Evolutionary conservation across 1,139 yeast genomes (phyloP).

Genomic region (Fermentozyma sake): DNA sequence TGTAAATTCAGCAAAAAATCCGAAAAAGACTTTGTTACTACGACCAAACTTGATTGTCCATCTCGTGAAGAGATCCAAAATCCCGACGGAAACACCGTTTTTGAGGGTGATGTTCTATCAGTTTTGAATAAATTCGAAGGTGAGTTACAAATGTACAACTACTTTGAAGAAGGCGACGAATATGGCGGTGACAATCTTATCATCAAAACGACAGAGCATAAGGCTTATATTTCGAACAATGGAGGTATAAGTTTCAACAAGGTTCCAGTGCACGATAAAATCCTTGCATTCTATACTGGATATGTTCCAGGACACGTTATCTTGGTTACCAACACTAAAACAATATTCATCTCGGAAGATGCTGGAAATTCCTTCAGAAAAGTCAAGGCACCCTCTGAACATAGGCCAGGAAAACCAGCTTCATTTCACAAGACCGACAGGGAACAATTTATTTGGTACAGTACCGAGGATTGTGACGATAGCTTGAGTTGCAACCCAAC

Average conservation of each 20-base stretch:
- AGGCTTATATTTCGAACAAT: slow-evolving; percentile 65
- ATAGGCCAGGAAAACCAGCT: slow-evolving; percentile 12
- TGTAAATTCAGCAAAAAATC: slow-evolving; percentile 35
- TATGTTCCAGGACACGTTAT: slow-evolving; percentile 61
- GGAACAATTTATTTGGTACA: slow-evolving; percentile 66
- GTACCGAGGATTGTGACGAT: slow-evolving; percentile 54
- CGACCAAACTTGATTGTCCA: slow-evolving; percentile 26
- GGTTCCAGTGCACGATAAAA: slow-evolving; percentile 43
- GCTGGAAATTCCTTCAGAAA: slow-evolving; percentile 58
- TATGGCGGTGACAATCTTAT: slow-evolving; percentile 68
- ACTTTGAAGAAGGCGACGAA: slow-evolving; percentile 41
- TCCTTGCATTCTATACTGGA: slow-evolving; percentile 57
- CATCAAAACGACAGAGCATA: slow-evolving; percentile 48
- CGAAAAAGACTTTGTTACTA: slow-evolving; percentile 20
- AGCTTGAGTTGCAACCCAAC: slow-evolving; percentile 43
- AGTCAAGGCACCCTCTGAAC: slow-evolving; percentile 50
- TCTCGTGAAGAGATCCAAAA: too few relatives aligned
- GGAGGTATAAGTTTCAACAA: slow-evolving; percentile 65
- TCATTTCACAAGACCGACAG: slow-evolving; percentile 56
- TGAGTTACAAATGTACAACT: slow-evolving; percentile 49
- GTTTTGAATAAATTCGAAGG: slow-evolving; percentile 37
- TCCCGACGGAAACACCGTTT: slow-evolving; percentile 25
- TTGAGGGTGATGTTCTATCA: slow-evolving; percentile 16
- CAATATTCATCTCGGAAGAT: slow-evolving; percentile 56
- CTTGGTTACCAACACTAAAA: slow-evolving; percentile 48